Evolutionary conservation across 2,329 filamentous ascomycete species (phyloP), one percentile per base, ranked within the genome.

Genomic region (Colletotrichum caudatum): DNA sequence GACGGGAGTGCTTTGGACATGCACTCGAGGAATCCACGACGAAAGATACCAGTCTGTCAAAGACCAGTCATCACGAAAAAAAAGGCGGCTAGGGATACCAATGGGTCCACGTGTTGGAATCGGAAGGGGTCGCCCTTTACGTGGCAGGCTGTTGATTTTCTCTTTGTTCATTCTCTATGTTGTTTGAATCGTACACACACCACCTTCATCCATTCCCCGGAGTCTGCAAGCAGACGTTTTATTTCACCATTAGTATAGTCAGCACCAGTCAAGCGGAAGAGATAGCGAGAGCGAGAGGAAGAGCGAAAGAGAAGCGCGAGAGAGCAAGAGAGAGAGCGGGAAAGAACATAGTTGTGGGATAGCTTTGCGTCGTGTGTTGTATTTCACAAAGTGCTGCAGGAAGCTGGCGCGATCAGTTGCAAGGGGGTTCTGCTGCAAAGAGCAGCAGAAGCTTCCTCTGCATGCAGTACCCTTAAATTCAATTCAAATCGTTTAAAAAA

Each of bases 181-280:
- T 73, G 58, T 74, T 71, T 68, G 64, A 73, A 71, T 71, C 60
- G 63, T 71, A 74, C 73, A 70, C 67, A n/a, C 58, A 65, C 26
- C 60, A 56, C 61, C 14, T 11, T 39, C 37, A 39, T 35, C 37
- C 50, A 20, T 41, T 41, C 48, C 56, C 48, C 16, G 18, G 64
- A 67, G 65, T 64, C 72, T 73, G 72, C 72, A 58, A 69, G 67
- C 62, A 69, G 74, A 63, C 48, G 35, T 63, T 70, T 46, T 59
- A 63, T 64, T 59, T 72, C 70, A 66, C 61, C 71, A 66, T 54
- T 44, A 44, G 61, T 60, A 58, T 62, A 72, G 66, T 62, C 37
- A 51, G 35, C 60, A 54, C 64, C 16, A 41, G 57, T 66, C 46
- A 35, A 69, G 53, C 50, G 63, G 41, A 53, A 48, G 35, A 69